Evolutionary conservation across 176 grass and related monocot species (phyloP).

Genomic region (Sorghum bicolor): Sorghum_bicolor_NCBIv3 NC_012879.2:7020001-7020500

Average conservation of each 20-base stretch:
- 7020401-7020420: constrained; percentile 53
- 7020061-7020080: constrained; percentile 38
- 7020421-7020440: constrained; percentile 68
- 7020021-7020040: constrained; percentile 68
- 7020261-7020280: not conserved
- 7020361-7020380: constrained; percentile 61
- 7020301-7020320: constrained; percentile 35
- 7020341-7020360: not conserved
- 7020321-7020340: constrained; percentile 40
- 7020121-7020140: constrained; percentile 34
- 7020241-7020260: too few relatives aligned
- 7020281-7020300: constrained; percentile 23
- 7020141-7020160: constrained; percentile 65
- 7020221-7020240: not conserved
- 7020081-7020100: constrained; percentile 51
- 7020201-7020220: constrained; percentile 26
- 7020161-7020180: constrained; percentile 55
- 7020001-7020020: constrained; percentile 40
- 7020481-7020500: constrained; percentile 64
- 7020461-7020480: constrained; percentile 69
- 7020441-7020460: constrained; percentile 78
- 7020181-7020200: constrained; percentile 32
- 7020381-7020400: constrained; percentile 34
- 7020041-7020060: constrained; percentile 67
- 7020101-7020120: constrained; percentile 68